Base-by-base conservation (phyloP, 768 basidiomycete genomes). In the Pleurotus eryngii region DNA sequence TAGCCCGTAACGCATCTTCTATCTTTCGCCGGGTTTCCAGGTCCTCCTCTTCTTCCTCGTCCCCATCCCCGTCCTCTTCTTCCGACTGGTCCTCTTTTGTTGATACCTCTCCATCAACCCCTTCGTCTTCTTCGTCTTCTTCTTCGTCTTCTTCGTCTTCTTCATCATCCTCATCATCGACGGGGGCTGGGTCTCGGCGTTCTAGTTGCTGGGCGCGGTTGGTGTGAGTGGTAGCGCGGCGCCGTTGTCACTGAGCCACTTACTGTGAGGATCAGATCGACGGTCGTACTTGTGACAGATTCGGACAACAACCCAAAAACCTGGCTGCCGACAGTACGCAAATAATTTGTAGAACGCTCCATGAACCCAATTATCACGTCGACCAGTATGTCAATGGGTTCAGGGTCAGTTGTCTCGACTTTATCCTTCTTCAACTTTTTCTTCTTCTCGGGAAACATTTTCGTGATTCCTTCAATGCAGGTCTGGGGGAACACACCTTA, bases 351-450 rank as follows among this genome's bases (percentile, higher is more conserved):
- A 2, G 87, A 86, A 57, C 88, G 83, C 68, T 98, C 94, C 38
- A 99, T 72, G 66, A 91, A 88, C 5, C 92, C 92, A 48, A 99
- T 91, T 49, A 98, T 83, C n/a, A 81, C 80, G 67, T 98, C 95
- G 35, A 95, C 85, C 40, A 98, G 78, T 45, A 94, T 72, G 60
- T 97, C 94, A 55, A 95, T 83, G 1, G 94, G 86, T 48, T 82
- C 81, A 1, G 80, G 76, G 3, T 73, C 74, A 8, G 61, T 38
- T 7, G 76, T 76, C 45, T 72, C 68, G 57, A 64, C 66, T 39
- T 64, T 65, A 40, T 71, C 68, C 60, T 76, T 77, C 59, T 72
- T 75, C 15, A 68, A 60, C 61, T 81, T 80, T 77, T 12, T 68
- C 59, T 57, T 73, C 67, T 59, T 72, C 72, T 54, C 58, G 49